Evolutionary conservation across 768 basidiomycete genomes (phyloP), one percentile per base, ranked within the genome.

Genomic region (Mrakia frigida): DNA sequence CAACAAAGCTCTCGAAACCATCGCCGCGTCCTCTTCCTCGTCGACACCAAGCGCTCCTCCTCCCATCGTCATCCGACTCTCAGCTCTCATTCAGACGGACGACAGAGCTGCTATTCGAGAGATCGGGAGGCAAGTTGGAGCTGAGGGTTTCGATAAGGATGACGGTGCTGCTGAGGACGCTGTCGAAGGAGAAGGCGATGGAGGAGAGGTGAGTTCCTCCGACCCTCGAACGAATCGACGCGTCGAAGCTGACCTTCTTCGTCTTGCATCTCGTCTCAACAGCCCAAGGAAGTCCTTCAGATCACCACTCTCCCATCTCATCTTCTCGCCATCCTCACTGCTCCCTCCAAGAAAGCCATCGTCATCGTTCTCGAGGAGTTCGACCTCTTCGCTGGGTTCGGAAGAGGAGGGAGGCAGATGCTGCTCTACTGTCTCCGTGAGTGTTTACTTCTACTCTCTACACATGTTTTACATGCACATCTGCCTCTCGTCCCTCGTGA

Each of bases 71-170:
- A 74, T 82, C 2, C 81, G 90, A 0, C 86, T 99, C 3, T 92
- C 91, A 31, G 97, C 94, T 0, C 89, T 92, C 83, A 87, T 89
- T 1, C 94, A 98, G 79, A 87, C 86, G 39, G 93, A 89, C 41
- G 97, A 98, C 82, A 87, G 91, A 46, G 85, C 92, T 16, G 97
- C 97, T n/a, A 88, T 98, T 82, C 89, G 91, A 16, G 94, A 97
- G 82, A 92, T 98, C 79, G 93, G 93, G 0, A 85, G 89, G 70
- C 97, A 99, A 81, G 85, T 98, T 11, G 84, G 88, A 25, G 63
- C 63, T 18, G 84, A 84, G 10, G 79, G 81, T 2, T 83, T 85
- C 23, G 82, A 82, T 0, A 83, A 63, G 13, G 65, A 77, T 2
- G 70, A 73, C 2, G 61, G 28, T 10, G 61, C 18, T 13, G 63